phyloP scores from a whole-genome alignment of 805 yeast species.

The Yarrowia hollandica region DNA sequence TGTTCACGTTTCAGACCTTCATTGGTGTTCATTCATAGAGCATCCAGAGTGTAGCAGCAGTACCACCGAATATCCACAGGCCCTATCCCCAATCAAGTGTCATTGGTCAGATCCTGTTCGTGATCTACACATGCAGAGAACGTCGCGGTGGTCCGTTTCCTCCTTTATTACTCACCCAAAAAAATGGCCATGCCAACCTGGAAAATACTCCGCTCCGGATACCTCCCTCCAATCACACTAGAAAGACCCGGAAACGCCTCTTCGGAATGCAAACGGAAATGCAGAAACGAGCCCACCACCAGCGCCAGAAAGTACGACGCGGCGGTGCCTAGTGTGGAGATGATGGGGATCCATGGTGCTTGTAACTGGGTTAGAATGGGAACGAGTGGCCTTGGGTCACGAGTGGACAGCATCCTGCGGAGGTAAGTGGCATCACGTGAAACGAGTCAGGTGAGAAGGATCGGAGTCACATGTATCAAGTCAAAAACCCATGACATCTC shows the following conservation, averaged over 20 bases:
- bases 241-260: slow-evolving; percentile 25
- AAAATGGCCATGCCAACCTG: slow-evolving; percentile 21
- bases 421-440: too few species aligned
- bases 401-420: not conserved
- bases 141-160: too few species aligned
- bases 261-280: slow-evolving; percentile 17
- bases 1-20: too few species aligned
- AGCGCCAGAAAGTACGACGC: not conserved
- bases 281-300: slow-evolving; percentile 15
- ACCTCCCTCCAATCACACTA: slow-evolving; percentile 18
- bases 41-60: too few species aligned
- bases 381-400: not conserved
- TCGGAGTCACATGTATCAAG: too few species aligned
- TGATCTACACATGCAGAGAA: too few species aligned
- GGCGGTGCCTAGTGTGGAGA: slow-evolving; percentile 8
- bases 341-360: slow-evolving; percentile 5
- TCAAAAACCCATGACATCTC: too few species aligned
- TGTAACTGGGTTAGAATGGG: slow-evolving; percentile 12
- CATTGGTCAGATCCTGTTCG: too few species aligned
- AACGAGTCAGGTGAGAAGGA: not conserved
- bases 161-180: not conserved
- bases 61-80: too few species aligned
- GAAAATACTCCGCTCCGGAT: slow-evolving; percentile 14
- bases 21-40: too few species aligned
- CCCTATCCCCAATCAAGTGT: too few species aligned